Evolutionary conservation across 2,329 filamentous ascomycete species (phyloP), one percentile per base, ranked within the genome.

Genomic region (Colletotrichum viniferum): DNA sequence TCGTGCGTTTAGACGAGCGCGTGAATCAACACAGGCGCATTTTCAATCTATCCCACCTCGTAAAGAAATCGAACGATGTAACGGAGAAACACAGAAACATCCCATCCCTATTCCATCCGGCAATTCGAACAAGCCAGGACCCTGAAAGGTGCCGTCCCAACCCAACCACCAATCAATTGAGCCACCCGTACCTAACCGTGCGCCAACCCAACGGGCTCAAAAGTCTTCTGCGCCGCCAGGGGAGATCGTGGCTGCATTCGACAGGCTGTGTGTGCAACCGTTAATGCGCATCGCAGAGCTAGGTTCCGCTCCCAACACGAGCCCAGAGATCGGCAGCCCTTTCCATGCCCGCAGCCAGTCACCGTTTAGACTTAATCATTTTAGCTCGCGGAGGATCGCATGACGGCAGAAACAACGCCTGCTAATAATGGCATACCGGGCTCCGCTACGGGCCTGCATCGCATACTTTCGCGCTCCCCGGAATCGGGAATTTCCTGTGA

Each of bases 361-460:
- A 26, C 61, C 61, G 14, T n/a, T 43, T 38, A 26, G 34, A 43
- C 61, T 62, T 28, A 18, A 13, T 38, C 43, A 28, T 28, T 10
- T 55, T 32, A 9, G 65, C 52, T 68, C 32, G 24, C 8, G 21
- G 34, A 21, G 14, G 43, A n/a, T 63, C 34, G 61, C 61, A 63
- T 43, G 61, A 63, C 21, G 32, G 9, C 28, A 63, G 26, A 73
- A 70, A 73, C 58, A 69, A 55, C 12, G 12, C 32, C 32, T 74
- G 30, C 71, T 76, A 76, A 66, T 76, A 76, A 61, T 76, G 62
- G 69, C 69, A 68, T 26, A 24, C 21, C 5, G 18, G 24, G 61
- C 36, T 62, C 30, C 36, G n/a, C 56, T 36, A 74, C 74, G 65
- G 43, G 64, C 58, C 52, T 52, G 32, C 58, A 70, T 52, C 43